Percentiles rank a stretch among this genome's conserved stretches.
Evolutionary conservation across 805 yeast genomes (phyloP).

Genomic region (Barnettozyma botsteinii): DNA sequence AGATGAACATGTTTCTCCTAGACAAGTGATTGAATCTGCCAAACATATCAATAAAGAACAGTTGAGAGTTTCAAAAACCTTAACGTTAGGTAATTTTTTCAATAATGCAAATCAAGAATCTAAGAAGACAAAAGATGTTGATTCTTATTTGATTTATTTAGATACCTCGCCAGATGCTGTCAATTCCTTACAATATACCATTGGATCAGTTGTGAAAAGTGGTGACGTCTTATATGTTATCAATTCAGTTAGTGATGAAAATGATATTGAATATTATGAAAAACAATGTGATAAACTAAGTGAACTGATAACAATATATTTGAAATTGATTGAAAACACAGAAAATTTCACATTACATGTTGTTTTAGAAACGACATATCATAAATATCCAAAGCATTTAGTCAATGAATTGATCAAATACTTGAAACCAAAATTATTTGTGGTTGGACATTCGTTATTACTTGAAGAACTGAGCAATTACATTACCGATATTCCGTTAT

Average conservation of each 20-base stretch:
- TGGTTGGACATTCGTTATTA: constrained; percentile 16
- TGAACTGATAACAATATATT: constrained; percentile 9
- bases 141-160: constrained; percentile 69
- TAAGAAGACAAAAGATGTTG: constrained; percentile 27
- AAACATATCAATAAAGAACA: constrained; percentile 46
- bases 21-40: constrained; percentile 47
- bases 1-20: constrained; percentile 27
- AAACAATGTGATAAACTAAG: constrained; percentile 13
- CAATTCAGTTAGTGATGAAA: constrained; percentile 46
- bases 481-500: constrained; percentile 21
- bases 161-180: constrained; percentile 79
- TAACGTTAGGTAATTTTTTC: constrained; percentile 64
- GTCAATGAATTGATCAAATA: constrained; percentile 32
- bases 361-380: constrained; percentile 30
- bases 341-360: constrained; percentile 23
- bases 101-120: constrained; percentile 8
- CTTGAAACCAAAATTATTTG: constrained; percentile 27
- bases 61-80: constrained; percentile 59
- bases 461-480: constrained; percentile 14
- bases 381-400: constrained; percentile 34
- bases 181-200: constrained; percentile 81
- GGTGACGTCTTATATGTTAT: constrained; percentile 71
- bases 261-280: constrained; percentile 22
- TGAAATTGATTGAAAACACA: constrained; percentile 12
- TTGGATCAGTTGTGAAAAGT: constrained; percentile 79